Base-by-base conservation (phyloP, 1,284 basidiomycete species). In the Phellopilus nigrolimitatus region DNA sequence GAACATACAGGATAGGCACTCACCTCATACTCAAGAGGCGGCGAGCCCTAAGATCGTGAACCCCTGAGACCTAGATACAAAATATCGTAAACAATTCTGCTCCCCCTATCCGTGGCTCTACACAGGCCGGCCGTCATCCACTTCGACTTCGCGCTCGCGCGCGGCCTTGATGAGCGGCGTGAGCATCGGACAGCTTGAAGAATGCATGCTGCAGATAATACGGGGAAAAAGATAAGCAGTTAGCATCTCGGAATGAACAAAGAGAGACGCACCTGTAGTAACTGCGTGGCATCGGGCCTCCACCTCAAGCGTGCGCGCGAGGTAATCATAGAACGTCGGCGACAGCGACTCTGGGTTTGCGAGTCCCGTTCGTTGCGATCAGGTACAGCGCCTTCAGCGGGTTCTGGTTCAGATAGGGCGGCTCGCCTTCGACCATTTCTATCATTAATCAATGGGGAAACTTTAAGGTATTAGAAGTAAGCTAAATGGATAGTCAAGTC, bases 351-450 rank as follows among this genome's bases (percentile, higher is more conserved):
- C 95, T 21, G 95, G 94, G 67, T 97, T 95, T 58, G 93, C 90
- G 59, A 99, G 95, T 98, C n/a, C 95, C 95, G 64, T 97, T 98
- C 17, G 94, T 98, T 4, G 94, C 95, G 62, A 99, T 99, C 46
- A 98, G 79, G 67, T 98, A 99, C 34, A 99, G 73, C 4, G 93
- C 94, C 65, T n/a, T 89, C 41, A 98, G 74, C 1, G 95, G 95
- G 71, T 97, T 97, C 72, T 98, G 94, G 68, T 97, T 95, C 39
- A 97, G 78, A 64, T 98, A 98, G 25, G 95, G 95, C 2, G 95
- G 97, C 69, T 99, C 95, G 56, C 97, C 95, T 69, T 98, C 95
- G 61, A 99, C 93, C 95, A 99, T 99, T 75, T 98, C 95, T 91
- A 67, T 47, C 6, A 21, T n/a, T n/a, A n/a, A n/a, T n/a, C n/a